A percentile compares a stretch with the other conserved stretches of the same genome.
Evolutionary conservation across 1,284 basidiomycete species (phyloP).

Genomic region (Leccinum huronense): DNA sequence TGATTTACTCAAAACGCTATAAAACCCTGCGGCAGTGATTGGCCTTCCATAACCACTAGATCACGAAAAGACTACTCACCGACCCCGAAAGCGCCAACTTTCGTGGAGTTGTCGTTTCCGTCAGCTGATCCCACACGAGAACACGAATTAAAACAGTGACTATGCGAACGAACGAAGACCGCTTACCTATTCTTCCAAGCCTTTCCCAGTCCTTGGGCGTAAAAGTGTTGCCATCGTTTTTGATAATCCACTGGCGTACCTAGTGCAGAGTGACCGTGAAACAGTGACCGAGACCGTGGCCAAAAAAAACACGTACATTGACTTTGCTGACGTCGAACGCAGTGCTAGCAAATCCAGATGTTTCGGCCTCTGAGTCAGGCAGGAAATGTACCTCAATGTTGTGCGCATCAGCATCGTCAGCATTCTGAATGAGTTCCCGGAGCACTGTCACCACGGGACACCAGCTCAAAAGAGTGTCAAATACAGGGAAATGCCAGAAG

Average conservation of each 20-base stretch:
- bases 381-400: constrained; percentile 79
- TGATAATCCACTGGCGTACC: constrained; percentile 69
- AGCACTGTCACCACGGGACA: constrained; percentile 52
- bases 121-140: constrained; percentile 49
- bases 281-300: not conserved
- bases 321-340: constrained; percentile 5
- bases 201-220: constrained; percentile 82
- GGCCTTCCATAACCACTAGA: not conserved
- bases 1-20: constrained; percentile 78
- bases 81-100: constrained; percentile 85
- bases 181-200: constrained; percentile 78
- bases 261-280: not conserved
- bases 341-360: constrained; percentile 7
- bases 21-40: constrained; percentile 53
- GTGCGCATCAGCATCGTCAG: constrained; percentile 86
- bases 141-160: not conserved
- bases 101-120: constrained; percentile 79
- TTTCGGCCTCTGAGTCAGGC: constrained; percentile 51
- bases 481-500: not conserved
- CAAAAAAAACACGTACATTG: not conserved
- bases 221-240: constrained; percentile 83
- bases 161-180: not conserved
- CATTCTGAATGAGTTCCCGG: constrained; percentile 90
- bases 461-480: not conserved
- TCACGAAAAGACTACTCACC: constrained; percentile 43